Conservation (phyloP, 257 asterid genomes). For the Orobanche coerulescens region DNA sequence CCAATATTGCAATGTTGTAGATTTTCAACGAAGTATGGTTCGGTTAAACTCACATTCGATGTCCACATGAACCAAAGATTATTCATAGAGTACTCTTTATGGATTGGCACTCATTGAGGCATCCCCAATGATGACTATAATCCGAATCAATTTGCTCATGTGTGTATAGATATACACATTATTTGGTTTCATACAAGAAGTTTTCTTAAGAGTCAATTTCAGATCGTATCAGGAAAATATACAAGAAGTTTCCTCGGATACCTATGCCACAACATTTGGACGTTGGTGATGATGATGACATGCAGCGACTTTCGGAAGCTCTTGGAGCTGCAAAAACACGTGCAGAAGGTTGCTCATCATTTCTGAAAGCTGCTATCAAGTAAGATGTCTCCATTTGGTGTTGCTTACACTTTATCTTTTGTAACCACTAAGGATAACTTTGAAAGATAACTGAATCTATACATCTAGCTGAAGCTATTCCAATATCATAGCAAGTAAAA, state of each 20-base stretch:
- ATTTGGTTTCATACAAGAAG: constrained; percentile 16
- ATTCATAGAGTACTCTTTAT: too few species aligned
- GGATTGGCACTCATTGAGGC: too few species aligned
- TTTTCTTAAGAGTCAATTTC: constrained; percentile 27
- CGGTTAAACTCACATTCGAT: too few species aligned
- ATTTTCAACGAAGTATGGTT: too few species aligned
- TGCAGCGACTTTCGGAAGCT: constrained; percentile 80
- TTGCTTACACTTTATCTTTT: constrained; percentile 14
- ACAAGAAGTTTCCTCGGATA: constrained; percentile 67
- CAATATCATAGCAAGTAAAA: neutral
- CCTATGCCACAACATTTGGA: constrained; percentile 85
- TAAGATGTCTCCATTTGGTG: constrained; percentile 28
- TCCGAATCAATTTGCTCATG: too few species aligned
- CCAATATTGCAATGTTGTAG: too few species aligned
- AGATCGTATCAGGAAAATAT: constrained; percentile 77
- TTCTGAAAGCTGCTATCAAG: constrained; percentile 82
- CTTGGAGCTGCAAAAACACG: constrained; percentile 91
- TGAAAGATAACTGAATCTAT: neutral
- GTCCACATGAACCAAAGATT: too few species aligned
- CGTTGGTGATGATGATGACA: constrained; percentile 67
- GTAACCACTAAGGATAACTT: neutral
- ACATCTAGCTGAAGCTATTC: neutral
- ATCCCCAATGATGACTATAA: too few species aligned
- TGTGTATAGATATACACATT: too few species aligned
- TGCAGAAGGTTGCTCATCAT: constrained; percentile 78